These are phyloP conservation scores for Trypethelium eluteriae DNA, from an alignment of 495 filamentous ascomycete species.

Conservation along the genomic window DNA sequence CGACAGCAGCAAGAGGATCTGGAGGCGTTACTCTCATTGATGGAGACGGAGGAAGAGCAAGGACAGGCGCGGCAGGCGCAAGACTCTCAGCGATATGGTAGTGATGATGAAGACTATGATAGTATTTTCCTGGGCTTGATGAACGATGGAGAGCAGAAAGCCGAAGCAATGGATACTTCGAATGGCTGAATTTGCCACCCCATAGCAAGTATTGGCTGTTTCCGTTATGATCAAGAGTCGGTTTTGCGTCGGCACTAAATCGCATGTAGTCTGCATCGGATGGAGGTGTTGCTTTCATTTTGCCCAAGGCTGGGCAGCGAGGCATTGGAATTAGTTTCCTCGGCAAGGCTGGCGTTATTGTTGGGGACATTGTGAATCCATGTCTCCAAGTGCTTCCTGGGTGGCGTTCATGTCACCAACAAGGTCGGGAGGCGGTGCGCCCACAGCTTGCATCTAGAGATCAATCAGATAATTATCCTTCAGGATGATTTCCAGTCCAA, in stretches of 20 bases:
- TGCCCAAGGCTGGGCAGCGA: constrained; percentile 8
- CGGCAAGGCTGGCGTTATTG: constrained; percentile 44
- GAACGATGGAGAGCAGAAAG: constrained; percentile 15
- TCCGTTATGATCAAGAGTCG: background rate
- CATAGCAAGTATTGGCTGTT: background rate
- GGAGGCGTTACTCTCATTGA: constrained; percentile 46
- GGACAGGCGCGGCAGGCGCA: constrained; percentile 24
- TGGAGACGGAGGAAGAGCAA: constrained; percentile 30
- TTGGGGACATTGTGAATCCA: constrained; percentile 64
- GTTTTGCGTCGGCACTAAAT: background rate
- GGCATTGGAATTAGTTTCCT: constrained; percentile 9
- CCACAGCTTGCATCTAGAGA: constrained; percentile 81
- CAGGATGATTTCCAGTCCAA: background rate
- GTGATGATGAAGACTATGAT: constrained; percentile 52
- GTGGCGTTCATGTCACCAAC: constrained; percentile 79
- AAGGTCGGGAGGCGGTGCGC: constrained; percentile 80
- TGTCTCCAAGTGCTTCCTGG: constrained; percentile 60
- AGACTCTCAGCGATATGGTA: constrained; percentile 28
- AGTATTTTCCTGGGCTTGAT: constrained; percentile 48
- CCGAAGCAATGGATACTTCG: constrained; percentile 21
- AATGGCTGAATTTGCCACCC: background rate
- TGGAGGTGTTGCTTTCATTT: background rate
- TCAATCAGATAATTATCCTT: constrained; percentile 16
- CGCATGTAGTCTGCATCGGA: background rate
- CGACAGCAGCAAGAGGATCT: constrained; percentile 51